Percentiles rank a stretch among this genome's conserved stretches.
Evolutionary conservation across 1,284 basidiomycete species (phyloP).

Genomic region (Leccinum proximum): DNA sequence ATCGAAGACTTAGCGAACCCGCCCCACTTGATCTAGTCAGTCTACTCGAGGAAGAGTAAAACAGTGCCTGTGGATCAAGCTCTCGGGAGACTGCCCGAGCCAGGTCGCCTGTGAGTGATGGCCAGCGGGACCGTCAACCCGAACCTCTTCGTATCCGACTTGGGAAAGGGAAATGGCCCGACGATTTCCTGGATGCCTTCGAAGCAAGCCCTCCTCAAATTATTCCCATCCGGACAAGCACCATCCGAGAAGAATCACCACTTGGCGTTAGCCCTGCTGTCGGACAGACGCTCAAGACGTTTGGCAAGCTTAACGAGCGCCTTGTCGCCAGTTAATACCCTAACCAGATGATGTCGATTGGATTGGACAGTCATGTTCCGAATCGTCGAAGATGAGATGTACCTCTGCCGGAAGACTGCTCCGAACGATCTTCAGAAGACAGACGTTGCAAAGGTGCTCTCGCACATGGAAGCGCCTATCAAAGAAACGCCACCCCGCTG

Average conservation of each 20-base stretch:
- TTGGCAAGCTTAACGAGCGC: conserved; percentile 88
- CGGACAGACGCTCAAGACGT: conserved; percentile 87
- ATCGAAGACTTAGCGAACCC: conserved; percentile 61
- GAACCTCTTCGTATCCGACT: conserved; percentile 49
- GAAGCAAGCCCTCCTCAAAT: conserved; percentile 30
- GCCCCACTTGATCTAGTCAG: conserved; percentile 57
- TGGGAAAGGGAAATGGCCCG: conserved; percentile 79
- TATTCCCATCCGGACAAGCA: conserved; percentile 30
- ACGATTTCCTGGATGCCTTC: conserved; percentile 70
- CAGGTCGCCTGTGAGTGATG: conserved; percentile 19
- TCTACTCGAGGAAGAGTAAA: conserved; percentile 73
- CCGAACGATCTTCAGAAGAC: conserved; percentile 74
- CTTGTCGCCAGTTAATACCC: conserved; percentile 69
- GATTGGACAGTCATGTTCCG: conserved; percentile 80
- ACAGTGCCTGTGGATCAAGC: conserved; percentile 41
- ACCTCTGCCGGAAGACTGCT: conserved; percentile 78
- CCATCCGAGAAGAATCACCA: conserved; percentile 27
- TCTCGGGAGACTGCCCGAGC: conserved; percentile 28
- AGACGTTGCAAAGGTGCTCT: conserved; percentile 56
- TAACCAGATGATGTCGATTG: conserved; percentile 9
- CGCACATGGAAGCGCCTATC: conserved; percentile 46
- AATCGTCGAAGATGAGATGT: conserved; percentile 90
- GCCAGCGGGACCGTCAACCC: conserved; percentile 23
- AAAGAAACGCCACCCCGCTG: conserved; percentile 37
- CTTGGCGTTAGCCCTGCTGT: conserved; percentile 43